Evolutionary conservation across 176 grass and related monocot species (phyloP), one percentile per base, ranked within the genome.

Genomic region (Chrysopogon serrulatus): DNA sequence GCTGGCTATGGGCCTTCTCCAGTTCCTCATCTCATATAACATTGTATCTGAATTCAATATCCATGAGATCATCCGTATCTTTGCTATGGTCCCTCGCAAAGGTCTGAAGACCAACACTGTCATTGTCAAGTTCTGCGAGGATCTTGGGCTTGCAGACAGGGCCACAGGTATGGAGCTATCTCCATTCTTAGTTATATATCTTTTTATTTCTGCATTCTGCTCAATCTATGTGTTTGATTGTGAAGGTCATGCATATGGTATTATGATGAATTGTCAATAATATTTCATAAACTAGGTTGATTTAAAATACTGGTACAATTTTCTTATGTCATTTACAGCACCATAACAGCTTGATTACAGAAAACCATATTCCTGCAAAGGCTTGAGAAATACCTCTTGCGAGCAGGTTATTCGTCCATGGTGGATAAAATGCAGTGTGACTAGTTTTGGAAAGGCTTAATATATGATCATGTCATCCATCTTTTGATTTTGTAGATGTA

Each of bases 1-100:
- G 10, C 76, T 74, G 60, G 14, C 87, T 27, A 77, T 40, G 49
- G 49, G 61, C 53, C 44, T 89, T 54, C 77, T 85, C 21, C 18
- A 89, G 6, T 89, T 89, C 33, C 77, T 89, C 70, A 42, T 85
- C 53, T 81, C 82, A 26, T 89, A 85, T 84, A 71, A 81, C 40
- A 81, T 89, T 53, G 78, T 43, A 62, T 85, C 87, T 13, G 82
- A 81, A 15, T 85, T 89, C 49, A 21, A 44, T 61, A 73, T 45
- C 15, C 32, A 41, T 28, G 77, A 85, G 24, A 85, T 85, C 26
- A 71, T 89, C 33, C 53, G 1, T 51, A 53, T 89, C 19, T 89
- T 85, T 77, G 64, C 71, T 49, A 77, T 67, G 18, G 26, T 71
- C 64, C 69, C 71, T 13, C 71, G 34, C 42, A 76, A 82, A 51